phyloP scores from a whole-genome alignment of 164 flowering plant species.

The Malania oleifera region DNA sequence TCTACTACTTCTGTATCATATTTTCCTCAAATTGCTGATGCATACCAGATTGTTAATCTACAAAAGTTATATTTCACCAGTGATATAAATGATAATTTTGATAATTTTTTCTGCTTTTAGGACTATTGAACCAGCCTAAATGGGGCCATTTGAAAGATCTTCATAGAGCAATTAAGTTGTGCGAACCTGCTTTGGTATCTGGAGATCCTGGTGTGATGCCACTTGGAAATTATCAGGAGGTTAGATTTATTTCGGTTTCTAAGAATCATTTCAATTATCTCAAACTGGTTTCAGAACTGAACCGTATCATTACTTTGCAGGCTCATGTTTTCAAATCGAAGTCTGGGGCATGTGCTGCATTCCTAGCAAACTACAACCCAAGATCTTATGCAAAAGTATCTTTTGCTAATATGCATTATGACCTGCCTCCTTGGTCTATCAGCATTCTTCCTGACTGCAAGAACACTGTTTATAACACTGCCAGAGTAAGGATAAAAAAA shows the following conservation, averaged over 20 bases:
- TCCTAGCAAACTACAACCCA: constrained; percentile 61
- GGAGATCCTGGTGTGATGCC: constrained; percentile 38
- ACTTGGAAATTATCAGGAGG: constrained; percentile 65
- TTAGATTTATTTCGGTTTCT: constrained; percentile 13
- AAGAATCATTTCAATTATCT: not conserved
- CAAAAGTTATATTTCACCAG: not conserved
- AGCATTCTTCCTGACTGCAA: constrained; percentile 85
- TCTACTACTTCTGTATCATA: too few relatives aligned
- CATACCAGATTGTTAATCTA: too few relatives aligned
- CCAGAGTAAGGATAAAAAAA: constrained; percentile 47
- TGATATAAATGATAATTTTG: not conserved
- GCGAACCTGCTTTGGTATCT: constrained; percentile 68
- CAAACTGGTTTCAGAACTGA: not conserved
- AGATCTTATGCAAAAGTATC: constrained; percentile 47
- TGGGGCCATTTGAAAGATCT: constrained; percentile 78
- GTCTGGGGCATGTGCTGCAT: constrained; percentile 69
- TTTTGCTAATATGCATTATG: constrained; percentile 51
- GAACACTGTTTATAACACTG: constrained; percentile 68
- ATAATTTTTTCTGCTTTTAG: constrained; percentile 20
- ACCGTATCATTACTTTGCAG: constrained; percentile 21
- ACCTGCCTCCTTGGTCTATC: constrained; percentile 80
- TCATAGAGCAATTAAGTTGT: constrained; percentile 70
- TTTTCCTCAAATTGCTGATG: too few relatives aligned
- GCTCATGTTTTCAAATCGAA: constrained; percentile 59
- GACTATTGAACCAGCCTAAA: constrained; percentile 60